These are phyloP conservation scores for Aureobasidium leucospermi DNA, from an alignment of 2,329 filamentous ascomycete genomes.

Conservation along the genomic window DNA sequence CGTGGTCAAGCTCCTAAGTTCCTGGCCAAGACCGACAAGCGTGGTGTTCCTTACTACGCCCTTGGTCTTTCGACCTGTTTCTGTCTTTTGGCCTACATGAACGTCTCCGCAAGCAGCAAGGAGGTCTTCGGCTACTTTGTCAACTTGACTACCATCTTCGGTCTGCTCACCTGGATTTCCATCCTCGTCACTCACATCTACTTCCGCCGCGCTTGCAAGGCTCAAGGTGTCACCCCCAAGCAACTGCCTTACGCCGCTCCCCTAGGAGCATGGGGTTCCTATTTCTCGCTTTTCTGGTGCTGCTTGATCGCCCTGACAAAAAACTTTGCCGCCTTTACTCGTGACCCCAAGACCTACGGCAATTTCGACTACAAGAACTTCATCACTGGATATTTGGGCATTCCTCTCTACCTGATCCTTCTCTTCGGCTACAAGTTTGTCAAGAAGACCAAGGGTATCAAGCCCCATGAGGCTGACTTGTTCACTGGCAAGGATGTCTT, in stretches of 20 bases:
- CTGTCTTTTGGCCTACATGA: constrained; percentile 49
- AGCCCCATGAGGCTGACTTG: constrained; percentile 57
- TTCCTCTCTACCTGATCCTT: constrained; percentile 64
- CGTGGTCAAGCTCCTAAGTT: constrained; percentile 66
- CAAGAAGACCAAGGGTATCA: constrained; percentile 48
- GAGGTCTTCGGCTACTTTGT: constrained; percentile 43
- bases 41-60: constrained; percentile 63
- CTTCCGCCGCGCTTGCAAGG: constrained; percentile 39
- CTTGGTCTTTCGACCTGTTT: constrained; percentile 55
- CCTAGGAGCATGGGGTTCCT: constrained; percentile 63
- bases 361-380: constrained; percentile 68
- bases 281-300: constrained; percentile 61
- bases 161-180: constrained; percentile 42
- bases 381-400: constrained; percentile 69
- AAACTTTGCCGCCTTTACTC: constrained; percentile 68
- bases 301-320: constrained; percentile 71
- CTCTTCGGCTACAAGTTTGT: constrained; percentile 61
- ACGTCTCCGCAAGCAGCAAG: constrained; percentile 34
- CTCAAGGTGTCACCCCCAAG: constrained; percentile 38
- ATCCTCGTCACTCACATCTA: constrained; percentile 43
- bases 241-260: constrained; percentile 54
- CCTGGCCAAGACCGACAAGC: constrained; percentile 62
- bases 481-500: constrained; percentile 67
- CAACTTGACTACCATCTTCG: constrained; percentile 35
- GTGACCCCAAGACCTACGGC: constrained; percentile 35